Evolutionary conservation across 768 basidiomycete genomes (phyloP), one percentile per base, ranked within the genome.

Genomic region (Phylloporus sp.): DNA sequence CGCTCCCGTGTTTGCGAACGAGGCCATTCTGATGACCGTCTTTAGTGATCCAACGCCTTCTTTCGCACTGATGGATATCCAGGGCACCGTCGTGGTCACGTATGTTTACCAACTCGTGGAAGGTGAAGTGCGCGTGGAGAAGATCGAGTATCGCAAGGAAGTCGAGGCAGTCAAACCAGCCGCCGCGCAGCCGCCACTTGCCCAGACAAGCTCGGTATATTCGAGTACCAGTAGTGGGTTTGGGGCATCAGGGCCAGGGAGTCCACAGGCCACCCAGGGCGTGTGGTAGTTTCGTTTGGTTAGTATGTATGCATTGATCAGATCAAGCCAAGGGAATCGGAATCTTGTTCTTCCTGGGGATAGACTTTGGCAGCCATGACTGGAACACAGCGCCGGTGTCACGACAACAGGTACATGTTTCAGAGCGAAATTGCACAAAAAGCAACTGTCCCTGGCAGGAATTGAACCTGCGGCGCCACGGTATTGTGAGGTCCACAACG

Each of bases 61-160:
- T 3, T 99, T 99, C 60, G 96, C 96, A 1, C 71, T 98, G 36
- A 91, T 99, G 86, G 96, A 98, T 63, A 85, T 99, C 28, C 96
- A 99, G 69, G 96, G 96, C 5, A 82, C 90, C 3, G 91, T 95
- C 9, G 89, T 99, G 27, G 93, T 96, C 22, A 98, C 95, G 3
- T 98, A 96, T 60, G 93, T 98, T 4, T 97, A 95, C 65, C 91
- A 94, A 61, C 80, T 95, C 24, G 86, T 95, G 36, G 91, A 94
- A 34, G 89, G 90, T 33, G 92, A 94, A 65, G 91, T 94, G 3
- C 77, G 88, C n/a, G 89, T 91, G 5, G 89, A 91, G 71, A 91
- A 91, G 73, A 84, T 91, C 45, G 87, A 90, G 64, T 90, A 82
- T 71, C 72, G 85, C 49, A 86, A 84, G 56, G 82, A 86, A 52